Evolutionary conservation across 805 yeast genomes (phyloP), one percentile per base, ranked within the genome.

Genomic region (Wickerhamiella bombiphila): DNA sequence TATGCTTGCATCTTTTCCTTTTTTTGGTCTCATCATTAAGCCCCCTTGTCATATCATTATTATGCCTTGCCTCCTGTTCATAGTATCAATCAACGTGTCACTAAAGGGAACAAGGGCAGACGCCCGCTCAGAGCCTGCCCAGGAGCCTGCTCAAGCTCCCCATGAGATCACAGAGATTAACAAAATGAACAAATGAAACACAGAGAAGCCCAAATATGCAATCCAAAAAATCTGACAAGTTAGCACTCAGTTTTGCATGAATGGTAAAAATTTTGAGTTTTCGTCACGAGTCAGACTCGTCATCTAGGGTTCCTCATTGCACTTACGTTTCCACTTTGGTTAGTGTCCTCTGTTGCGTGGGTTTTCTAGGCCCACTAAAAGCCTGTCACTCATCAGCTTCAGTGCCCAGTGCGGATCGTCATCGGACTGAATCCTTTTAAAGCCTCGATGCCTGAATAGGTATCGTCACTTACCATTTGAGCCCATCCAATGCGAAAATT

Each of bases 1-100:
- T 86, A 86, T 86, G 96, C 96, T 86, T 86, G 96, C 86, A n/a
- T n/a, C n/a, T n/a, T n/a, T n/a, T n/a, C n/a, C n/a, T n/a, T 94
- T 62, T 66, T 61, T 61, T 66, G 54, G 59, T 72, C 72, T 69
- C 70, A 66, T 71, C 70, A 68, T 80, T 91, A 74, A 24, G 38
- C 21, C 13, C n/a, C 37, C 35, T 18, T n/a, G n/a, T n/a, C n/a
- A n/a, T n/a, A n/a, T n/a, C n/a, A n/a, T n/a, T n/a, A n/a, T n/a
- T n/a, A n/a, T n/a, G n/a, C n/a, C n/a, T n/a, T n/a, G n/a, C n/a
- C n/a, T n/a, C n/a, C n/a, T n/a, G n/a, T n/a, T n/a, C n/a, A n/a
- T n/a, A n/a, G n/a, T n/a, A n/a, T n/a, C n/a, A n/a, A n/a, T n/a
- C n/a, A n/a, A n/a, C n/a, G n/a, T n/a, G n/a, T n/a, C n/a, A n/a